Base-by-base conservation (phyloP, 2,329 filamentous ascomycete species). In the Pestalotiopsis sp. region DNA sequence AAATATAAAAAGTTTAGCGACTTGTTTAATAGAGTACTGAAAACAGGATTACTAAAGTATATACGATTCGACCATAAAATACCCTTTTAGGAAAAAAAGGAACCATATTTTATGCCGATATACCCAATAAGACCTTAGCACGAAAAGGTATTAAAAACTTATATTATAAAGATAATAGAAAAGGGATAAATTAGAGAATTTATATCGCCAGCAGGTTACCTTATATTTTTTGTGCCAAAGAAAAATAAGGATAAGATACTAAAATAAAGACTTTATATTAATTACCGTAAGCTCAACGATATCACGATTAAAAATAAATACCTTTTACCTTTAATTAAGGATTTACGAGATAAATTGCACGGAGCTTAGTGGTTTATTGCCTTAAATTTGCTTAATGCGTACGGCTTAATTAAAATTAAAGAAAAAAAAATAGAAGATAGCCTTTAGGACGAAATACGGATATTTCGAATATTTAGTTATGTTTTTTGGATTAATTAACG, bases 381-480 rank as follows among this genome's bases (percentile, higher is more conserved):
- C 59, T 36, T 69, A 3, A 4, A 69, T 49, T 64, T 67, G 12
- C 4, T 20, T 13, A 63, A 69, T 64, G 25, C 17, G 4, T 69
- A 67, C 58, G 56, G 67, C 59, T 1, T 25, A 25, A 67, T 69
- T 13, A 20, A 20, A 5, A 67, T 69, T 7, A 39, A 67, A 4
- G 0, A 27, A 4, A 3, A 17, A 36, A 3, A 20, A 69, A 67
- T 41, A 69, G 17, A 59, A 62, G 49, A 69, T 36, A 1, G 63
- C 41, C 3, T 69, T 69, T 20, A 3, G 27, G 4, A 69, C n/a
- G 9, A 7, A 25, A 58, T 69, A 67, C 20, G 20, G 27, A 14
- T 38, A 39, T 20, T 69, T 63, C 63, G 64, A 67, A 57, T 69
- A 67, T 64, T 39, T 67, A 45, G 17, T 69, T 27, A 38, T 69